Evolutionary conservation across 164 flowering plant species (phyloP).

Genomic region (Buxus sempervirens): DNA sequence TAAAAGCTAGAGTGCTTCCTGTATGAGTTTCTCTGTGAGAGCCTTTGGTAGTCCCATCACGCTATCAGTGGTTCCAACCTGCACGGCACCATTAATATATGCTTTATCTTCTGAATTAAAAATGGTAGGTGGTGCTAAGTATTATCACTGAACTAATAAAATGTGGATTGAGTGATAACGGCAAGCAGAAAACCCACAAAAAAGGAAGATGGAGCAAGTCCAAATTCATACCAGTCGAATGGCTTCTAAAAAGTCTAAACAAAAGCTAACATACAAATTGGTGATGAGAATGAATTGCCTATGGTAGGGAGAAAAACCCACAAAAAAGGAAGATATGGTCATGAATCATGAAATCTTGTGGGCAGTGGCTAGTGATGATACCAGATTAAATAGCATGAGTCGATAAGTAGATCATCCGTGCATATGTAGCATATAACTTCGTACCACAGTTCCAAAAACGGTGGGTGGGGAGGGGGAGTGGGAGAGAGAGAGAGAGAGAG

Average conservation of each 20-base stretch:
- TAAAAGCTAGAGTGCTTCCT: slow-evolving; percentile 46
- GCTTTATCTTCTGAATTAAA: neutral
- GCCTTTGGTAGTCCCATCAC: slow-evolving; percentile 95
- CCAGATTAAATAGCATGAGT: neutral
- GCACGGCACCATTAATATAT: slow-evolving; percentile 18
- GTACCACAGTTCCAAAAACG: no score
- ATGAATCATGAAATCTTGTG: neutral
- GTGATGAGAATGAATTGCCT: neutral
- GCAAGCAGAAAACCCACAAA: no score
- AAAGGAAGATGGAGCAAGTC: no score
- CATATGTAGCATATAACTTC: no score
- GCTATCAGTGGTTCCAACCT: slow-evolving; percentile 88
- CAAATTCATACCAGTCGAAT: neutral
- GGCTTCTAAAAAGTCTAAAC: neutral
- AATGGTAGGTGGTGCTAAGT: neutral
- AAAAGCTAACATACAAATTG: neutral
- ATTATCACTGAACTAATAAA: no score
- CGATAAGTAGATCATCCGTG: no score
- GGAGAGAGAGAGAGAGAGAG: no score
- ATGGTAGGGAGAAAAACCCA: neutral
- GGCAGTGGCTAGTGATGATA: neutral
- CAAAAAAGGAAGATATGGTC: neutral
- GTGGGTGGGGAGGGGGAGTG: no score
- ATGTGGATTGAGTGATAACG: no score
- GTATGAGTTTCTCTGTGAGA: slow-evolving; percentile 59